These are phyloP conservation scores for Entomortierella beljakovae DNA, from an alignment of 192 early-diverging fungal genomes.

Conservation along the genomic window DNA sequence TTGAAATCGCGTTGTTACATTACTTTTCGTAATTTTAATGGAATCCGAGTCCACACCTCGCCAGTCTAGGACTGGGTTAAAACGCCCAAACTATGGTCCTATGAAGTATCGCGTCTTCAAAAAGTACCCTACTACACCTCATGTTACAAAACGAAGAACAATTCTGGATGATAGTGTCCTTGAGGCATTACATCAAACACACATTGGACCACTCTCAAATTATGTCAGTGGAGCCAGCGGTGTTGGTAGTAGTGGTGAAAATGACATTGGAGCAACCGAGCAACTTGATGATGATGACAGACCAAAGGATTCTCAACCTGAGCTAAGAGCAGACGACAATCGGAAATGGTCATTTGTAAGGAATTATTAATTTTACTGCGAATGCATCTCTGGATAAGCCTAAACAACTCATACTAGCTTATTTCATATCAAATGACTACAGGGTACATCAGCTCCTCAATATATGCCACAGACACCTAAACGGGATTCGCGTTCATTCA, in stretches of 20 bases:
- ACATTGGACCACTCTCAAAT: slow-evolving; percentile 4
- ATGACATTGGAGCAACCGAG: not conserved
- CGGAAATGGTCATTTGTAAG: not conserved
- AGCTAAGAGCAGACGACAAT: not conserved
- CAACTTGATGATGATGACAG: not conserved
- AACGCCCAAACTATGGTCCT: slow-evolving; percentile 42
- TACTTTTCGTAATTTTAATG: not conserved
- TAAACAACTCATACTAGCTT: not conserved
- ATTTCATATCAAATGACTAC: not conserved
- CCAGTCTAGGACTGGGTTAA: slow-evolving; percentile 24
- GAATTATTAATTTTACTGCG: not conserved
- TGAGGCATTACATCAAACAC: slow-evolving; percentile 31
- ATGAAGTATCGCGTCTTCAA: slow-evolving; percentile 27
- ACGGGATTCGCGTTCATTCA: slow-evolving; percentile 22
- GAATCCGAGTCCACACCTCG: slow-evolving; percentile 12
- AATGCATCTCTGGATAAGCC: not conserved
- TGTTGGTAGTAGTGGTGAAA: not conserved
- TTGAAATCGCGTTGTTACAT: no score
- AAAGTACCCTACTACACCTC: slow-evolving; percentile 28
- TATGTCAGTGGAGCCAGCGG: not conserved
- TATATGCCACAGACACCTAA: slow-evolving; percentile 30
- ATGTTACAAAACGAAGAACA: slow-evolving; percentile 22
- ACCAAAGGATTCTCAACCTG: not conserved
- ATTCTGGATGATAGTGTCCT: slow-evolving; percentile 35
- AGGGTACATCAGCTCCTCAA: slow-evolving; percentile 1